Evolutionary conservation across 2,329 filamentous ascomycete species (phyloP).

Genomic region (Xylariaceae sp.): DNA sequence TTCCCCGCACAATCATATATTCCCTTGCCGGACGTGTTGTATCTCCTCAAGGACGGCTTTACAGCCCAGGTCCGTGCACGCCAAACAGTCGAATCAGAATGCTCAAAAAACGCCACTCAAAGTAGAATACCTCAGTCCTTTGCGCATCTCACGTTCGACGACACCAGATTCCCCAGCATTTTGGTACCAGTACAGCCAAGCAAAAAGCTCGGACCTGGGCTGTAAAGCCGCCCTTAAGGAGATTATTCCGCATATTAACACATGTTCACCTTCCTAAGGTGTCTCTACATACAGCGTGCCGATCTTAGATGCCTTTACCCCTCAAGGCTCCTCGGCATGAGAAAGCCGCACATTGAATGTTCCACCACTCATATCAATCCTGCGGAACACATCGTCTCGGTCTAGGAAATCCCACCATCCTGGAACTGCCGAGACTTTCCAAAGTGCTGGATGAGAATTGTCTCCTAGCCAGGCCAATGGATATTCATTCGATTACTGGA

Average conservation of each 20-base stretch:
- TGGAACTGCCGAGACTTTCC: not conserved
- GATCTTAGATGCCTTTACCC: not conserved
- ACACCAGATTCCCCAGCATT: too few relatives aligned
- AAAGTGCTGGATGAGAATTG: not conserved
- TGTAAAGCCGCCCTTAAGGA: too few relatives aligned
- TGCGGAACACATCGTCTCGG: not conserved
- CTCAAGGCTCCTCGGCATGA: not conserved
- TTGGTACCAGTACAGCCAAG: too few relatives aligned
- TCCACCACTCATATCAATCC: slow-evolving; percentile 18
- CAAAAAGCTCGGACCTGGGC: too few relatives aligned
- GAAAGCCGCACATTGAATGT: slow-evolving; percentile 1
- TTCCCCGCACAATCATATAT: slow-evolving; percentile 6
- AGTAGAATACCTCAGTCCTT: too few relatives aligned
- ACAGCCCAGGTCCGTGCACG: too few relatives aligned
- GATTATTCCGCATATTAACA: not conserved
- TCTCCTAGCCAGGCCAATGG: not conserved
- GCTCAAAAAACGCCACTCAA: too few relatives aligned
- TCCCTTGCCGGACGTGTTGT: not conserved
- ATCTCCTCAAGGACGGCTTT: too few relatives aligned
- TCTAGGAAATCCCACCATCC: not conserved
- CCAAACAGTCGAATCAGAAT: too few relatives aligned
- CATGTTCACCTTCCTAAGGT: not conserved
- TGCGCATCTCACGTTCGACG: too few relatives aligned
- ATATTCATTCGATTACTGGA: not conserved
- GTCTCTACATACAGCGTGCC: slow-evolving; percentile 3